Base-by-base conservation (phyloP, 495 filamentous ascomycete genomes). In the Schizothecium vesticola region DNA sequence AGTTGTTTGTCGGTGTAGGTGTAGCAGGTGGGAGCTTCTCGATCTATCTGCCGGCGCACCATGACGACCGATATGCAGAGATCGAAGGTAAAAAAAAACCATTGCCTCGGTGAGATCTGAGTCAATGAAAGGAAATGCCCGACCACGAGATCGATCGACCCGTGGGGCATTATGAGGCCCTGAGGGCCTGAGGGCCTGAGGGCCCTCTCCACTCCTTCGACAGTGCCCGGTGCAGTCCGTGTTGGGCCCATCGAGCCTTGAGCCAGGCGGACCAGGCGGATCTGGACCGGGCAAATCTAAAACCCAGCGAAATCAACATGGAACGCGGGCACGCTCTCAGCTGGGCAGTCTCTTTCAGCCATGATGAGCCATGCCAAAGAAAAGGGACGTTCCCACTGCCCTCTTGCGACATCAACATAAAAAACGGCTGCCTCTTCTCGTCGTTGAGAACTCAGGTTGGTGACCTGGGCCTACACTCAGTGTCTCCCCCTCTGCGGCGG, bases 291-390 rank as follows among this genome's bases (percentile, higher is more conserved):
- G 43, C 61, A 31, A 36, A 63, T 63, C 61, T 63, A 23, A 63
- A 63, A 63, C 61, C 61, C 61, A 63, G 33, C 61, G 29, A 51
- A 51, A 51, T 51, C 43, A 24, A 33, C 22, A 28, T 63, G 61
- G 61, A 63, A 63, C 61, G 61, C 33, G 61, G 61, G 29, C 57
- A 24, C 61, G 33, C 25, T 22, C 26, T 22, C 29, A 36, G 22
- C 26, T 36, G 31, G 31, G 19, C 25, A 12, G 22, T 6, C 4
- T 43, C 36, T 16, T 51, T 36, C 25, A 21, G 33, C 23, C 21
- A 62, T 33, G 31, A 29, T 29, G 28, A 29, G 28, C 31, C 31
- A 33, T 33, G 31, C 11, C 31, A 33, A 33, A 11, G 26, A 28
- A 13, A 33, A 33, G 2, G 28, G 28, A 29, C 8, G 28, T 7